Evolutionary conservation across 2,329 filamentous ascomycete species (phyloP).

Genomic region (Huntiella bhutanensis): DNA sequence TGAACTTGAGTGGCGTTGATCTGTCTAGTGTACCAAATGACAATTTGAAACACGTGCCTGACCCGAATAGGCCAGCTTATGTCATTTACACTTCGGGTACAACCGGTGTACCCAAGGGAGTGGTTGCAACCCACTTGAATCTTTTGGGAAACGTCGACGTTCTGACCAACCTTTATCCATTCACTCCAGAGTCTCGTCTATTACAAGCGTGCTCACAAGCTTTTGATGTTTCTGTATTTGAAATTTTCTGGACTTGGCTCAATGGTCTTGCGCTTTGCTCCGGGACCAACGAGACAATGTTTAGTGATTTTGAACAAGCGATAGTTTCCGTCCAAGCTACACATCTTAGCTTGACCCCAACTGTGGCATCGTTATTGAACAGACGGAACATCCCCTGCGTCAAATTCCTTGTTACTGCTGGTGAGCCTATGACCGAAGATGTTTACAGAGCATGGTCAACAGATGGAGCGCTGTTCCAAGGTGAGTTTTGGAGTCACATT

Average conservation of each 20-base stretch:
- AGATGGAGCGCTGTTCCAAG: slow-evolving; percentile 50
- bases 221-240: slow-evolving; percentile 78
- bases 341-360: slow-evolving; percentile 72
- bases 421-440: slow-evolving; percentile 57
- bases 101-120: slow-evolving; percentile 63
- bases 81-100: slow-evolving; percentile 72
- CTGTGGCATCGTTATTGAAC: slow-evolving; percentile 57
- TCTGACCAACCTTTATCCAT: slow-evolving; percentile 48
- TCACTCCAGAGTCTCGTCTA: slow-evolving; percentile 32
- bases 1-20: slow-evolving; percentile 20
- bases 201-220: slow-evolving; percentile 70
- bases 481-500: slow-evolving; percentile 16
- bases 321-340: slow-evolving; percentile 49
- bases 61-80: slow-evolving; percentile 44
- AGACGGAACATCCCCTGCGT: slow-evolving; percentile 51
- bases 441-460: slow-evolving; percentile 47
- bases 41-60: slow-evolving; percentile 22
- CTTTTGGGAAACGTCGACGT: slow-evolving; percentile 56
- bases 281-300: slow-evolving; percentile 53
- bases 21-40: slow-evolving; percentile 6
- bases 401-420: slow-evolving; percentile 59
- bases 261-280: slow-evolving; percentile 63
- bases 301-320: slow-evolving; percentile 48
- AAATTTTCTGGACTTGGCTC: slow-evolving; percentile 73
- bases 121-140: slow-evolving; percentile 58